phyloP scores from a whole-genome alignment of 2,329 filamentous ascomycete species.

The Beauveria scarabaeidicola region DNA sequence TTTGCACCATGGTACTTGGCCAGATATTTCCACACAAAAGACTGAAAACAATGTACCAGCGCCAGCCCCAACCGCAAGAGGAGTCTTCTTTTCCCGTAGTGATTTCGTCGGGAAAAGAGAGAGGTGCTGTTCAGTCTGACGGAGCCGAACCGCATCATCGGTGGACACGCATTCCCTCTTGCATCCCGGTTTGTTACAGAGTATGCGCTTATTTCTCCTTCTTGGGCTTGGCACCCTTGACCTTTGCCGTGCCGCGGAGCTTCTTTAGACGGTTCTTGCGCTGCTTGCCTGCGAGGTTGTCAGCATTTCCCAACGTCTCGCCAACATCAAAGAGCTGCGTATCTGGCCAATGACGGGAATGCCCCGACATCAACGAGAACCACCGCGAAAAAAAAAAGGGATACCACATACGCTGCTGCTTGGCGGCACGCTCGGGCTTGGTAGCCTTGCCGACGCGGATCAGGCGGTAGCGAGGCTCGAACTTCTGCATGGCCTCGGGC shows the following conservation, averaged over 20 bases:
- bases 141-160: background rate
- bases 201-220: slow-evolving; percentile 72
- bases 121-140: background rate
- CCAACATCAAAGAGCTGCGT: background rate
- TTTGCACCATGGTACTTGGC: slow-evolving; percentile 5
- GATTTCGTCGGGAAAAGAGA: background rate
- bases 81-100: background rate
- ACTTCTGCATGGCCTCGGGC: slow-evolving; percentile 98
- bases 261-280: slow-evolving; percentile 99
- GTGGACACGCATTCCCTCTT: background rate
- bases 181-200: slow-evolving; percentile 11
- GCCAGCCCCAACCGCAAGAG: background rate
- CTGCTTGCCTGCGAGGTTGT: slow-evolving; percentile 76
- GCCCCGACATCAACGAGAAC: background rate
- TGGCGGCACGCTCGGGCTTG: slow-evolving; percentile 95
- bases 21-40: slow-evolving; percentile 1
- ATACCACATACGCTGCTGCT: slow-evolving; percentile 89
- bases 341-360: background rate
- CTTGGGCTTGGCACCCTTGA: slow-evolving; percentile 90
- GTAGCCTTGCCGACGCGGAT: slow-evolving; percentile 83
- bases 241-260: slow-evolving; percentile 94
- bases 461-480: slow-evolving; percentile 96
- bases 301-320: slow-evolving; percentile 10
- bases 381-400: background rate
- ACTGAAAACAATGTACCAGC: slow-evolving; percentile 7